A percentile compares a stretch with the other conserved stretches of the same genome.
These are phyloP conservation scores for Alnus rubra DNA, from an alignment of 306 rosid species.

Conservation along the genomic window DNA sequence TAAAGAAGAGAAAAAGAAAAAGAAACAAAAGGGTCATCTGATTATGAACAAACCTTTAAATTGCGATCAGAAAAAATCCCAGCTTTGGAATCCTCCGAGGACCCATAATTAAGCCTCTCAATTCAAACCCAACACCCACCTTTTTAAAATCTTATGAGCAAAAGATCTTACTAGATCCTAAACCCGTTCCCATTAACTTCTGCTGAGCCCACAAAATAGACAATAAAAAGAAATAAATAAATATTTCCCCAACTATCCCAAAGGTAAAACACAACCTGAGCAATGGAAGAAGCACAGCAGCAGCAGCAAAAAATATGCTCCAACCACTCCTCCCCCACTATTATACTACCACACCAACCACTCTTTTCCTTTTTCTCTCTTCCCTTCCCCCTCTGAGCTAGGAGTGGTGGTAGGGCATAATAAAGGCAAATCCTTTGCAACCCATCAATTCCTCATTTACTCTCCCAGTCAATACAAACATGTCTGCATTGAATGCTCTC, in stretches of 20 bases:
- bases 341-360: constrained; percentile 27
- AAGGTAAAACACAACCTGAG: neutral
- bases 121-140: constrained; percentile 26
- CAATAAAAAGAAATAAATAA: neutral
- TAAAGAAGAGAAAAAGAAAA: constrained; percentile 33
- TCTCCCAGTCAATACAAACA: constrained; percentile 35
- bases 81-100: constrained; percentile 40
- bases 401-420: neutral
- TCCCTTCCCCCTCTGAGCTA: constrained; percentile 15
- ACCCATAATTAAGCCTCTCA: constrained; percentile 24
- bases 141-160: neutral
- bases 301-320: constrained; percentile 8
- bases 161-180: neutral
- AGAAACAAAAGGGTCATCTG: constrained; percentile 21
- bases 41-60: constrained; percentile 40
- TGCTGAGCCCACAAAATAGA: neutral
- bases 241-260: neutral
- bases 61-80: constrained; percentile 32
- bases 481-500: constrained; percentile 48
- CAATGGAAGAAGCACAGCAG: neutral
- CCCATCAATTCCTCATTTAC: constrained; percentile 36
- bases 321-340: constrained; percentile 35
- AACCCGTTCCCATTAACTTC: neutral
- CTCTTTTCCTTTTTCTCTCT: neutral
- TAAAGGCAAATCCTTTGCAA: constrained; percentile 11